A percentile compares a stretch with the other conserved stretches of the same genome.
These are phyloP conservation scores for Cladorrhinum samala DNA, from an alignment of 495 filamentous ascomycete species.

Conservation along the genomic window DNA sequence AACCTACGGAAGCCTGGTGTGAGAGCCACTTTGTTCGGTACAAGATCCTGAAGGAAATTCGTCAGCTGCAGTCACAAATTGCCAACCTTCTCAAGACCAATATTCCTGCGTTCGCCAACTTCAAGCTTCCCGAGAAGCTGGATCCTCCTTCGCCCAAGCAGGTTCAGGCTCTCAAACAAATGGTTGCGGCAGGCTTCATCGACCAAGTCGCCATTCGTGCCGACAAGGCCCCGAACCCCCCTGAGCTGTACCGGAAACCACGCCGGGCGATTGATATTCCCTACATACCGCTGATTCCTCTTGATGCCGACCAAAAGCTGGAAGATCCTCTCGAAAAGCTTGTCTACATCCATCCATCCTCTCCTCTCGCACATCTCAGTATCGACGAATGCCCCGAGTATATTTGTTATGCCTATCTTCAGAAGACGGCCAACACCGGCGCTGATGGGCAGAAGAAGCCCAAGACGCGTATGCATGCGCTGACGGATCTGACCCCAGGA, in stretches of 20 bases:
- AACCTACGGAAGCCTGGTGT: conserved; percentile 65
- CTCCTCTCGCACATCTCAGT: conserved; percentile 64
- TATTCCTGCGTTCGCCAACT: conserved; percentile 57
- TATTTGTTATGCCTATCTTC: conserved; percentile 80
- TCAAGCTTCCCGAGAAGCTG: conserved; percentile 54
- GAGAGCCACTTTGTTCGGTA: conserved; percentile 72
- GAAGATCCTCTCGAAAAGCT: conserved; percentile 39
- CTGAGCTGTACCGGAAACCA: conserved; percentile 63
- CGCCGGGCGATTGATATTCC: conserved; percentile 81
- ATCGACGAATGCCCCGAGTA: conserved; percentile 71
- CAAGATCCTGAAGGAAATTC: conserved; percentile 81
- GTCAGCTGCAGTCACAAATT: conserved; percentile 76
- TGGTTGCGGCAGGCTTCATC: conserved; percentile 87
- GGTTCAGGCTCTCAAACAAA: conserved; percentile 77
- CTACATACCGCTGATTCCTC: conserved; percentile 79
- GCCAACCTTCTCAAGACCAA: conserved; percentile 71
- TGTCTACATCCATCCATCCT: conserved; percentile 85
- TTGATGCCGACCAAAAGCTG: conserved; percentile 38
- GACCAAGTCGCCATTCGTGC: conserved; percentile 94
- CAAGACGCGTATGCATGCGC: conserved; percentile 81
- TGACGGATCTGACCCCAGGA: conserved; percentile 66
- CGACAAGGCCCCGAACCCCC: conserved; percentile 70
- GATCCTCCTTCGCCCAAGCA: conserved; percentile 66
- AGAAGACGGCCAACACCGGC: conserved; percentile 53
- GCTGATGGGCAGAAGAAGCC: conserved; percentile 47